A percentile compares a stretch with the other conserved stretches of the same genome.
These are phyloP conservation scores for Medicago lupulina DNA, from an alignment of 306 rosid genomes.

Conservation along the genomic window DNA sequence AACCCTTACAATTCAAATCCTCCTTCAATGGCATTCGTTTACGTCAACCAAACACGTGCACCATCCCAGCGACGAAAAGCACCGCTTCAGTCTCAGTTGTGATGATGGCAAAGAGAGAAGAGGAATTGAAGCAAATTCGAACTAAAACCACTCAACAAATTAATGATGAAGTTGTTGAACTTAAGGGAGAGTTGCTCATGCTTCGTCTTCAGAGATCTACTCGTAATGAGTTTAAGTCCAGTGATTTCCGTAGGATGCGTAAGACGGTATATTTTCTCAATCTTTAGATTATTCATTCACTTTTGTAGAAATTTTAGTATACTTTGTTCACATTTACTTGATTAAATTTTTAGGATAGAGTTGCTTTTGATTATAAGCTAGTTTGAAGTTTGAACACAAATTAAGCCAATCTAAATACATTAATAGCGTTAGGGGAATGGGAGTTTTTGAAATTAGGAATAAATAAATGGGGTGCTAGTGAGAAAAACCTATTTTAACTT, in stretches of 20 bases:
- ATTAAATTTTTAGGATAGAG: background rate
- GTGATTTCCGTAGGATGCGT: constrained; percentile 87
- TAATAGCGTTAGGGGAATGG: background rate
- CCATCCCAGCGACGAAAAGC: constrained; percentile 45
- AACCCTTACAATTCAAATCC: constrained; percentile 24
- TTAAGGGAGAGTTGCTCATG: constrained; percentile 91
- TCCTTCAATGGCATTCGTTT: constrained; percentile 42
- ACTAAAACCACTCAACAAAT: constrained; percentile 69
- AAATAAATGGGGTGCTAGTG: background rate
- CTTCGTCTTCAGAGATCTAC: constrained; percentile 85
- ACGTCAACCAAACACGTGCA: constrained; percentile 22
- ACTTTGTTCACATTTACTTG: background rate
- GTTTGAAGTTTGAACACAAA: no score
- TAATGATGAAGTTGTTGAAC: constrained; percentile 84
- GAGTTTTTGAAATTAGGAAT: constrained; percentile 23
- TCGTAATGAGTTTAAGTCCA: constrained; percentile 82
- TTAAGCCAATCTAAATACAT: background rate
- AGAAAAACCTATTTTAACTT: background rate
- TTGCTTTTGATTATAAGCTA: background rate
- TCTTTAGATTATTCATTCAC: background rate
- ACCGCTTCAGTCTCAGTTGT: constrained; percentile 55
- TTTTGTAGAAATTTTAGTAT: background rate
- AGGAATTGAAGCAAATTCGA: constrained; percentile 78
- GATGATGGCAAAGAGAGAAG: constrained; percentile 87
- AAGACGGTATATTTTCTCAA: constrained; percentile 62